Base-by-base conservation (phyloP, 306 rosid species). In the Sphenostylis stenocarpa region DNA sequence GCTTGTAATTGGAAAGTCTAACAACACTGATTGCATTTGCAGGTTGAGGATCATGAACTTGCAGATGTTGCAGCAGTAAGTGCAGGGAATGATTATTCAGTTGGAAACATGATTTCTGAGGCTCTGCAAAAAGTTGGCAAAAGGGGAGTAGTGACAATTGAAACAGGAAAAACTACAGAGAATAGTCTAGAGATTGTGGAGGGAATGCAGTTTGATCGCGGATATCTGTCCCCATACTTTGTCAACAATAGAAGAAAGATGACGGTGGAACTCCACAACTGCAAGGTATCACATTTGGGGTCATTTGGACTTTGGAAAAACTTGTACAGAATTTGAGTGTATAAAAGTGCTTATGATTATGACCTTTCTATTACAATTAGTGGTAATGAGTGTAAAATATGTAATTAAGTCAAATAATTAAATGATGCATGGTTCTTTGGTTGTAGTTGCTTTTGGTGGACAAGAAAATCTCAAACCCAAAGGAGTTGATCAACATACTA, bases 191-290 rank as follows among this genome's bases (percentile, higher is more conserved):
- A 94, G 83, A 75, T 94, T 74, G 97, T 91, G 8, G 98, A 94
- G 84, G 98, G 98, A 76, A 94, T 94, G 98, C 90, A 91, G 73
- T 91, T 94, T 64, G 95, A 90, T 72, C 91, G 93, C 0, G 97
- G 98, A 70, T 94, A 90, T 86, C 77, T 91, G 53, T 91, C 98
- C 6, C 93, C 90, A 13, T 90, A 94, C 78, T 90, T 91, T 36
- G 95, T 94, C 72, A 94, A 90, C 16, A 88, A 94, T 70, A 71
- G 87, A 77, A 82, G 76, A 69, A 94, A 88, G 86, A 91, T 77
- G 97, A 84, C 71, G 5, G 87, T 83, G 31, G 98, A 94, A 84
- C 86, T 91, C 75, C 93, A 91, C 49, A 66, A 91, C 63, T 94
- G 98, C 89, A 90, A 91, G 98, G 98, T 91, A 84, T 71, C 56